These are phyloP conservation scores for Pyrus communis DNA, from an alignment of 306 rosid species.

Conservation along the genomic window DNA sequence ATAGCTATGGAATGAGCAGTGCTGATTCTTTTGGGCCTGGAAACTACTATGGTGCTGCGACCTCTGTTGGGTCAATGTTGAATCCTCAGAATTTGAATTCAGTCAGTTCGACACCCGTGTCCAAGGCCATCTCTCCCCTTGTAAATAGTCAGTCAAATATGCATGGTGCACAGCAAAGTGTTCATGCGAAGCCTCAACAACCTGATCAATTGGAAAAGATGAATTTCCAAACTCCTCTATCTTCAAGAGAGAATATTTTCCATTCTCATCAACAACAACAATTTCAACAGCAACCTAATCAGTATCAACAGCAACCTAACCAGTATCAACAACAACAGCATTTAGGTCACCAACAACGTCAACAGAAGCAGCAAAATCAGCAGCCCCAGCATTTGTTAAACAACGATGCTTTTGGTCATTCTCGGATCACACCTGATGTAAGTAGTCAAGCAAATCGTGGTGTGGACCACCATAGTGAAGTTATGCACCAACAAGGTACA, in stretches of 20 bases:
- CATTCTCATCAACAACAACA: conserved; percentile 64
- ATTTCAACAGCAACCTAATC: conserved; percentile 66
- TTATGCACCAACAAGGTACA: conserved; percentile 38
- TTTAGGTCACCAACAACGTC: conserved; percentile 49
- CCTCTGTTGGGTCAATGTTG: conserved; percentile 71
- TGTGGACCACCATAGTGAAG: conserved; percentile 56
- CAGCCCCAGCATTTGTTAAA: conserved; percentile 53
- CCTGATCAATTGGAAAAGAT: conserved; percentile 66
- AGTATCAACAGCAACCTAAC: conserved; percentile 62
- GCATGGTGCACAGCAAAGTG: conserved; percentile 53
- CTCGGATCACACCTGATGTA: conserved; percentile 50
- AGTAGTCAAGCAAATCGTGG: conserved; percentile 61
- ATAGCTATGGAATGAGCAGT: conserved; percentile 62
- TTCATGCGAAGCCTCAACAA: conserved; percentile 54
- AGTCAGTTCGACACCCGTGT: conserved; percentile 46
- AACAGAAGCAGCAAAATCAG: conserved; percentile 56
- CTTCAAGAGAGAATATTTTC: conserved; percentile 54
- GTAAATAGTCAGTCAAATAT: conserved; percentile 58
- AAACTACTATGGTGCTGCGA: conserved; percentile 46
- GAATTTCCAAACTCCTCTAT: conserved; percentile 52
- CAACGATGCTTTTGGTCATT: conserved; percentile 51
- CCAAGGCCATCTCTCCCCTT: conserved; percentile 52
- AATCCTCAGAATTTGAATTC: conserved; percentile 60
- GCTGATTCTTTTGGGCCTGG: conserved; percentile 66
- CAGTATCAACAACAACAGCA: conserved; percentile 75